Evolutionary conservation across 257 asterid species (phyloP).

Genomic region (Solanum chiquidenum): DNA sequence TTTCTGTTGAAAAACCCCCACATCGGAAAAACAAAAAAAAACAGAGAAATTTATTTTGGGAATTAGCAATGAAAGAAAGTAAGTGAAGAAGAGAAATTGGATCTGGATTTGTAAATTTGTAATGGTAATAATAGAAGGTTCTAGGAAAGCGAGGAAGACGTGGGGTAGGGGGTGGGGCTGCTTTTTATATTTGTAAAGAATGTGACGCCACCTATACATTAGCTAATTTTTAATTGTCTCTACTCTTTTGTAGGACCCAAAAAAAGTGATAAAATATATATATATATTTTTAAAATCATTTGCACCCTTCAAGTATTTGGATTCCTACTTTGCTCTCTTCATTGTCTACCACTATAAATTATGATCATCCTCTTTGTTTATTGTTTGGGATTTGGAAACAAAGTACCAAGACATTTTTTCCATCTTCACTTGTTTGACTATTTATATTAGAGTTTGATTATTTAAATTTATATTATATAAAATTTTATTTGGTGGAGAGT

Average conservation of each 20-base stretch:
- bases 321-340: neutral
- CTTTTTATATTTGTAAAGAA: neutral
- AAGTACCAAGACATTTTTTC: neutral
- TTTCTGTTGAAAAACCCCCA: neutral
- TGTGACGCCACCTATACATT: constrained; percentile 7
- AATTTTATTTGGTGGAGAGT: too few species aligned
- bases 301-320: neutral
- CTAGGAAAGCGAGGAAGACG: neutral
- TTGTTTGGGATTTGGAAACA: neutral
- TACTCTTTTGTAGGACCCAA: constrained; percentile 2
- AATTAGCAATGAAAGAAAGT: neutral
- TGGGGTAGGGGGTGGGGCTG: neutral
- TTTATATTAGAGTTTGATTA: too few species aligned
- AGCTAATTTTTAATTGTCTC: constrained; percentile 4
- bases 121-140: neutral
- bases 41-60: neutral
- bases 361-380: neutral
- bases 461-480: too few species aligned
- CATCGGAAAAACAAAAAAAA: neutral
- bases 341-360: neutral
- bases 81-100: neutral
- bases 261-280: neutral
- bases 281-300: too few species aligned
- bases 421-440: neutral
- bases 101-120: neutral